Conservation (phyloP, 2,329 filamentous ascomycete genomes). For the Passalora sequoiae region DNA sequence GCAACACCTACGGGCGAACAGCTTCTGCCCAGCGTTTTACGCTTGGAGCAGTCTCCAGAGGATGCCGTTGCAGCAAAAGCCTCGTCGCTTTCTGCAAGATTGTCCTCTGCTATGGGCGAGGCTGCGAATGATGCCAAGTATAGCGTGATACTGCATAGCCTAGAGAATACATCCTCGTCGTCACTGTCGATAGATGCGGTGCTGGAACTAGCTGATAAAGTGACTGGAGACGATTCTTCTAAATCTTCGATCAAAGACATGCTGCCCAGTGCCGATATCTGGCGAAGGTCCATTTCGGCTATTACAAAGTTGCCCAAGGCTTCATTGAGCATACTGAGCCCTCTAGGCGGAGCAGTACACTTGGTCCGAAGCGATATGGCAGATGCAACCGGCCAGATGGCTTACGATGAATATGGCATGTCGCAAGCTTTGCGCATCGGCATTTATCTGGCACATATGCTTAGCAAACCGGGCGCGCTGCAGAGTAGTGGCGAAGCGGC, state of each 20-base stretch:
- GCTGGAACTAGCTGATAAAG: constrained; percentile 49
- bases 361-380: constrained; percentile 45
- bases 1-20: constrained; percentile 45
- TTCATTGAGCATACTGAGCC: constrained; percentile 68
- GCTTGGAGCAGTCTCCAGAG: constrained; percentile 49
- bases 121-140: constrained; percentile 30
- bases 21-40: constrained; percentile 49
- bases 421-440: constrained; percentile 72
- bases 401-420: constrained; percentile 59
- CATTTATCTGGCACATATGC: constrained; percentile 60
- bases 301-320: constrained; percentile 54
- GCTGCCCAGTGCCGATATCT: constrained; percentile 46
- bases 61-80: constrained; percentile 48
- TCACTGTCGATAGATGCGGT: constrained; percentile 51
- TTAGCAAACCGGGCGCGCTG: constrained; percentile 40
- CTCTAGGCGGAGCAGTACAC: constrained; percentile 64
- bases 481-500: constrained; percentile 30
- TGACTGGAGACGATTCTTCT: constrained; percentile 35
- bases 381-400: constrained; percentile 24
- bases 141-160: constrained; percentile 49
- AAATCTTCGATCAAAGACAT: constrained; percentile 17
- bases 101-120: constrained; percentile 23
- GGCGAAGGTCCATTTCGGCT: constrained; percentile 57
- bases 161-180: constrained; percentile 42
- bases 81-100: constrained; percentile 27